Base-by-base conservation (phyloP, 2,329 filamentous ascomycete species). In the Sordariomycetes sp. region DNA sequence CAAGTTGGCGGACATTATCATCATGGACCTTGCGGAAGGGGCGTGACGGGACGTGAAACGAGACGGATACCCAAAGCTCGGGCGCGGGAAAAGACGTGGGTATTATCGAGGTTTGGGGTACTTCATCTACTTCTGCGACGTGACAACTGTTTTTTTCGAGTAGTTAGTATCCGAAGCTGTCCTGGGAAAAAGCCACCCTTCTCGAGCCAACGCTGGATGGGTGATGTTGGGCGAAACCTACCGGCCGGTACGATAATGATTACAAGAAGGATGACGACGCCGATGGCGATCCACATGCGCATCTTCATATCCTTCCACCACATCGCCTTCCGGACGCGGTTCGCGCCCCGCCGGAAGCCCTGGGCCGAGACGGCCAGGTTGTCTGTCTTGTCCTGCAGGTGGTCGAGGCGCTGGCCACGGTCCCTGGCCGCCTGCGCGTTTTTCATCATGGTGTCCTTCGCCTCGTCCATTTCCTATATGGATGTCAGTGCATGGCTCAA, bases 301-400 rank as follows among this genome's bases (percentile, higher is more conserved):
- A 99, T 99, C 85, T 97, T 97, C 90, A 97, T 96, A 71, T 97
- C 93, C 83, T 97, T 97, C 93, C 92, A 97, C 93, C 93, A 97
- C 93, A 97, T 97, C 75, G 96, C 87, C 80, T 92, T 93, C 74
- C 94, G 86, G 66, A 99, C 93, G 67, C 90, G 82, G 80, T 97
- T 99, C 74, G 95, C 94, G 64, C 94, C 93, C 65, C 92, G 87
- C 68, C 92, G 90, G 83, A 99, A 99, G 62, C 90, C 91, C 73
- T 96, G 91, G 60, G 94, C 93, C 40, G 92, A 96, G 62, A 87
- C 85, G 61, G 92, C 92, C 65, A 99, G 82, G 76, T 96, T 95
- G 77, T 97, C 86, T 64, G 89, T 97, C 82, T 96, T 96, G 74
- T 94, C 88, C 76, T 96, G 89, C 61, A 97, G 84, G 55, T 86